Evolutionary conservation across 108 stramenopile genomes (phyloP).

Genomic region (Discostella pseudostelligera): DNA sequence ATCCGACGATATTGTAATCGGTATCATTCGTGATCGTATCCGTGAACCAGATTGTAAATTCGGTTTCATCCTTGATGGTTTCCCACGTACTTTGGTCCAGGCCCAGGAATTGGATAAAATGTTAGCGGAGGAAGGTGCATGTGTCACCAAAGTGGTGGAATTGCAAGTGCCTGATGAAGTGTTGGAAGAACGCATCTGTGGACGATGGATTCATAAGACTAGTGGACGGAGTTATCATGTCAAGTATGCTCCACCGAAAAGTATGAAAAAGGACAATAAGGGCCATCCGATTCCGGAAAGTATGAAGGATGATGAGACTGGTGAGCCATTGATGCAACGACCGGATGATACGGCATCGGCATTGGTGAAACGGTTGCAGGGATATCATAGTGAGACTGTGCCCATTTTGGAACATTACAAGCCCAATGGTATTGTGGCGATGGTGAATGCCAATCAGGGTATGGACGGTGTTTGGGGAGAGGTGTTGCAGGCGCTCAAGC

Average conservation of each 20-base stretch:
- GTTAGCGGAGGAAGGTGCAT: conserved; percentile 86
- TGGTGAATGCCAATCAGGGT: conserved; percentile 90
- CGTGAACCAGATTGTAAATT: conserved; percentile 86
- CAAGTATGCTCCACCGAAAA: conserved; percentile 93
- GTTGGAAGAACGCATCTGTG: conserved; percentile 95
- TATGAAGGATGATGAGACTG: conserved; percentile 93
- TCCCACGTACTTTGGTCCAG: conserved; percentile 97
- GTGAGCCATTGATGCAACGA: conserved; percentile 94
- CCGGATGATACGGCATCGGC: conserved; percentile 94
- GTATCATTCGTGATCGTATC: conserved; percentile 94
- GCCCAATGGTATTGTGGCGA: conserved; percentile 75
- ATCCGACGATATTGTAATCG: conserved; percentile 94
- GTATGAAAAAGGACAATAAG: conserved; percentile 63
- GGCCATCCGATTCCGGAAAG: conserved; percentile 69
- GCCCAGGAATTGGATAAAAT: conserved; percentile 93
- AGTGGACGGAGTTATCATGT: conserved; percentile 96
- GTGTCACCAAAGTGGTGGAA: conserved; percentile 92
- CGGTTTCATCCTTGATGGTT: conserved; percentile 98
- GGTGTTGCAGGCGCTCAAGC: conserved; percentile 66
- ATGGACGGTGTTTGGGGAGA: conserved; percentile 90
- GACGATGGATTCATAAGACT: conserved; percentile 93
- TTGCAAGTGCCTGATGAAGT: conserved; percentile 93
- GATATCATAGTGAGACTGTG: conserved; percentile 95
- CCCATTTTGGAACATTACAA: conserved; percentile 96
- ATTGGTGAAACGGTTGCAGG: conserved; percentile 84